A percentile compares a stretch with the other conserved stretches of the same genome.
Evolutionary conservation across 1,139 yeast species (phyloP).

Genomic region (Tardiomyces digboiensis): DNA sequence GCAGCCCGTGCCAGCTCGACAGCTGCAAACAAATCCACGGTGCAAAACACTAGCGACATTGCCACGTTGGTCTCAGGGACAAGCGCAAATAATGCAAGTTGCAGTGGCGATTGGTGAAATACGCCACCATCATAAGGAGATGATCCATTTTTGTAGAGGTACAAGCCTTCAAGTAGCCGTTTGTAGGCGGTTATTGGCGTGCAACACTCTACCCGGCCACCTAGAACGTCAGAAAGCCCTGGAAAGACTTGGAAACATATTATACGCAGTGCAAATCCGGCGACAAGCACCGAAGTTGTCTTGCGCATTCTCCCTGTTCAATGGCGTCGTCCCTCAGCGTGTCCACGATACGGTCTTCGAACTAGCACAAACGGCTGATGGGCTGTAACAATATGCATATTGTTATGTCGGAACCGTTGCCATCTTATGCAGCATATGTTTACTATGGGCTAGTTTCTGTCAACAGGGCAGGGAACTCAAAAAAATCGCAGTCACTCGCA

Average conservation of each 20-base stretch:
- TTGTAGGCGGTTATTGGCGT: constrained; percentile 66
- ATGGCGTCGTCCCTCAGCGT: too few relatives aligned
- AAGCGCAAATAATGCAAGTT: constrained; percentile 41
- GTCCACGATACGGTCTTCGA: too few relatives aligned
- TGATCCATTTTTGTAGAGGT: constrained; percentile 47
- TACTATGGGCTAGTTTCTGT: neutral
- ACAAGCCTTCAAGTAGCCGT: constrained; percentile 71
- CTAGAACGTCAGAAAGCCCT: constrained; percentile 29
- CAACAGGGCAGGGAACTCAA: neutral
- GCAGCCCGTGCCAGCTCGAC: constrained; percentile 35
- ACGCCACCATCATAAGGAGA: constrained; percentile 79
- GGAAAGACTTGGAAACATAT: constrained; percentile 23
- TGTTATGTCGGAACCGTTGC: too few relatives aligned
- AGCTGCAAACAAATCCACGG: constrained; percentile 34
- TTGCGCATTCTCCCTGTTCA: neutral
- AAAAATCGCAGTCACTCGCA: neutral
- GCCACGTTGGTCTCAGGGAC: constrained; percentile 21
- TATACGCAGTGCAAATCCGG: constrained; percentile 15
- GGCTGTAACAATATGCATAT: too few relatives aligned
- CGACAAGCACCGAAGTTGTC: constrained; percentile 2
- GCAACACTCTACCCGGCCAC: constrained; percentile 61
- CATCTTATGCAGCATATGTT: too few relatives aligned
- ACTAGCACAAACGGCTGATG: too few relatives aligned
- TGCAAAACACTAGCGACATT: constrained; percentile 29
- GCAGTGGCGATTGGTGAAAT: constrained; percentile 73